Evolutionary conservation across 2,329 filamentous ascomycete genomes (phyloP).

Genomic region (Curvularia verruculosa): DNA sequence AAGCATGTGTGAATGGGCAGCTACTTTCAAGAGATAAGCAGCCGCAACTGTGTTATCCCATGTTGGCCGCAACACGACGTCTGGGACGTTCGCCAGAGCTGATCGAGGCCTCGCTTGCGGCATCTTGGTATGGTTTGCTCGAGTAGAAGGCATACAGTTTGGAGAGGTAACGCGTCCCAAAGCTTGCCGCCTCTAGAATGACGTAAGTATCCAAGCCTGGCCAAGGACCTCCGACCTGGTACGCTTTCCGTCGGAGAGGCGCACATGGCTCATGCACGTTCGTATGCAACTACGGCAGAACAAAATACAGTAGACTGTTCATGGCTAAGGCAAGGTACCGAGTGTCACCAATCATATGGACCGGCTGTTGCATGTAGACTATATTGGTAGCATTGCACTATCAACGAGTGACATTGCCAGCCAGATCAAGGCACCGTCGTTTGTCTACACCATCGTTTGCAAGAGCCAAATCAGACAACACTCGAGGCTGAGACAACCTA

Average conservation of each 20-base stretch:
- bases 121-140: constrained; percentile 28
- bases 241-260: constrained; percentile 12
- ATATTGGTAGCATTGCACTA: not conserved
- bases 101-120: constrained; percentile 44
- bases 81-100: constrained; percentile 29
- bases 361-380: not conserved
- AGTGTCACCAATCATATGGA: not conserved
- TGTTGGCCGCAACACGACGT: constrained; percentile 38
- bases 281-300: constrained; percentile 1
- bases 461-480: not conserved
- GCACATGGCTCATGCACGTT: not conserved
- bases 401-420: not conserved
- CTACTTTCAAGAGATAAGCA: constrained; percentile 43
- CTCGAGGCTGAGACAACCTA: not conserved
- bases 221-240: not conserved
- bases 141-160: not conserved
- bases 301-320: not conserved
- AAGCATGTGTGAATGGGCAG: not conserved
- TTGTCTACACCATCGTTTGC: not conserved
- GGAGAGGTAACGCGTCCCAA: constrained; percentile 6
- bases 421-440: not conserved
- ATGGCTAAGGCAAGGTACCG: not conserved
- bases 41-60: constrained; percentile 35
- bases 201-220: constrained; percentile 13
- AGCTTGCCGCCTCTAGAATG: constrained; percentile 12